These are phyloP conservation scores for Apophysomyces trapeziformis DNA, from an alignment of 371 early-diverging fungal species.

Conservation along the genomic window DNA sequence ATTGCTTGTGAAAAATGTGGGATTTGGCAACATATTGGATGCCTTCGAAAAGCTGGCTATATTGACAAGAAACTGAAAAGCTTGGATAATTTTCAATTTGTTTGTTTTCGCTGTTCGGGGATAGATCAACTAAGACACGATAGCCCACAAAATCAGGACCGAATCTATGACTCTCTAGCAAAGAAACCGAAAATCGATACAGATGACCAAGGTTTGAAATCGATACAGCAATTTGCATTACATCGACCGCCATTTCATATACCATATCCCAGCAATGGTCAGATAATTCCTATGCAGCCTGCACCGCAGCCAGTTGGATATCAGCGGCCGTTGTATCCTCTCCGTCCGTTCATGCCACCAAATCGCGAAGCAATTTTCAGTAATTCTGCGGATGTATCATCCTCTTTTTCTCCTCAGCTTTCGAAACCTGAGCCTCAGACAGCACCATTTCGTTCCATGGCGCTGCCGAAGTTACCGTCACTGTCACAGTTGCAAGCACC, in stretches of 20 bases:
- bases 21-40: slow-evolving; percentile 75
- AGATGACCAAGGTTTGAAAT: neutral
- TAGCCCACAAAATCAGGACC: neutral
- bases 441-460: neutral
- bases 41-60: slow-evolving; percentile 56
- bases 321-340: neutral
- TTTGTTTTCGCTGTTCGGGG: slow-evolving; percentile 46
- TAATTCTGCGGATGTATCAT: neutral
- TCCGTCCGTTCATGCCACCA: neutral
- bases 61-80: slow-evolving; percentile 31
- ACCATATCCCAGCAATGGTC: neutral
- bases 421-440: neutral
- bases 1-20: slow-evolving; percentile 73
- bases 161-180: neutral
- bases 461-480: neutral
- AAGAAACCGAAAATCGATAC: neutral
- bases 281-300: neutral
- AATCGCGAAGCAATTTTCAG: neutral
- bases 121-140: slow-evolving; percentile 9
- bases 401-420: neutral
- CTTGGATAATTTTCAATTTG: slow-evolving; percentile 43
- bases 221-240: neutral
- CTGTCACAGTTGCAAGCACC: neutral
- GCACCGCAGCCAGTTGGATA: neutral
- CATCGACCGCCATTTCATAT: neutral